Base-by-base conservation (phyloP, 2,329 filamentous ascomycete species). In the Fusarium sp. region DNA sequence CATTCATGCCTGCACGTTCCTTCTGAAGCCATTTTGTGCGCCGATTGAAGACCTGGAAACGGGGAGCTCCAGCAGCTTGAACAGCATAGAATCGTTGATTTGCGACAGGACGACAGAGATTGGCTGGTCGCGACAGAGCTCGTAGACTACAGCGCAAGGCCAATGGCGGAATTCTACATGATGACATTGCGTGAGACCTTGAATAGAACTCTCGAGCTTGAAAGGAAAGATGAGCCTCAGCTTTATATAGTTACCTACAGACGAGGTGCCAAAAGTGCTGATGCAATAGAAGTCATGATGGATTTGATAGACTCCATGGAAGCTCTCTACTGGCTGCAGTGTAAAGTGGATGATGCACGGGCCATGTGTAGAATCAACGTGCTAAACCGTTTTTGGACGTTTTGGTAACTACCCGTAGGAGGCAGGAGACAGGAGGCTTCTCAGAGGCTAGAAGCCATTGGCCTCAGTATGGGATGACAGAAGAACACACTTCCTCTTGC, bases 11-110 rank as follows among this genome's bases (percentile, higher is more conserved):
- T 2, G 94, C 92, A 67, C 95, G 89, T 80, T 98, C 94, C 80
- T 94, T 97, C 79, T 99, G 96, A 51, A 96, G 83, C 85, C 92
- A 95, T 85, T 99, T 99, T 24, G 91, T 89, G 73, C 88, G 88
- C 67, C 90, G 89, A 81, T 97, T 97, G 88, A 99, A 99, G 79
- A 99, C 92, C 73, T 98, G 91, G 73, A 97, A 89, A 40, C 90
- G 89, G 27, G 94, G 92, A 43, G 89, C 89, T 65, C 93, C 92
- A 4, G 93, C 86, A 22, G 92, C 87, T 81, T 94, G 91, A 63
- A 93, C 88, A 54, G 95, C 95, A 81, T 96, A 97, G 61, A 81
- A 83, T 63, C 92, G 85, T 61, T 82, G 79, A 38, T 63, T 63
- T 60, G 61, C 43, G 59, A 66, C 40, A 11, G 70, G 64, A 59